phyloP scores from a whole-genome alignment of 495 filamentous ascomycete genomes.

The Staphylotrichum longicolle region DNA sequence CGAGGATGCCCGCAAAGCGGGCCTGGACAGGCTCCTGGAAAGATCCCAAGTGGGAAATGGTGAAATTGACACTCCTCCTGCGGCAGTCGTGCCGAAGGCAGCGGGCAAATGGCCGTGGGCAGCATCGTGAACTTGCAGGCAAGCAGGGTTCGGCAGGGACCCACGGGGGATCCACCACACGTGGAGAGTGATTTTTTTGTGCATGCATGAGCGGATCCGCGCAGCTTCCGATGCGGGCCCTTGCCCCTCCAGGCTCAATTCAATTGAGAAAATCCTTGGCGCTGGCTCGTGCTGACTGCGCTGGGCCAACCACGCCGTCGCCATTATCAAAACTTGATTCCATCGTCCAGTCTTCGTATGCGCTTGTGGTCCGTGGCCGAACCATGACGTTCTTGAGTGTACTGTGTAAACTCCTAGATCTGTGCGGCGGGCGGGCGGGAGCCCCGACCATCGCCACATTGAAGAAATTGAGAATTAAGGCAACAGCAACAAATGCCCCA shows the following conservation, averaged over 20 bases:
- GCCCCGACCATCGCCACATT: constrained; percentile 2
- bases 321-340: constrained; percentile 9
- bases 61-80: constrained; percentile 13
- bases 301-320: constrained; percentile 5
- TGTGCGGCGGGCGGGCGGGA: neutral
- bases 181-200: constrained; percentile 18
- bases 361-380: neutral
- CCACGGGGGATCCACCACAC: constrained; percentile 11
- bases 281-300: neutral
- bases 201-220: constrained; percentile 15
- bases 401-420: neutral
- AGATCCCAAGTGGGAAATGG: constrained; percentile 7
- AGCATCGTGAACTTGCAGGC: constrained; percentile 1
- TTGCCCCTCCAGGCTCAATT: constrained; percentile 8
- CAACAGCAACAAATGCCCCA: neutral
- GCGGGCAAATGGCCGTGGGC: constrained; percentile 11
- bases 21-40: constrained; percentile 3
- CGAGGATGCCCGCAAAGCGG: constrained; percentile 21
- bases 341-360: neutral
- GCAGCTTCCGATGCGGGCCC: constrained; percentile 3
- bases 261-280: neutral
- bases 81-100: constrained; percentile 1
- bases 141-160: constrained; percentile 11
- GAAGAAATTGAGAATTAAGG: neutral
- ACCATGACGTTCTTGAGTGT: neutral